Evolutionary conservation across 768 basidiomycete genomes (phyloP), one percentile per base, ranked within the genome.

Genomic region (Mycena rosella): DNA sequence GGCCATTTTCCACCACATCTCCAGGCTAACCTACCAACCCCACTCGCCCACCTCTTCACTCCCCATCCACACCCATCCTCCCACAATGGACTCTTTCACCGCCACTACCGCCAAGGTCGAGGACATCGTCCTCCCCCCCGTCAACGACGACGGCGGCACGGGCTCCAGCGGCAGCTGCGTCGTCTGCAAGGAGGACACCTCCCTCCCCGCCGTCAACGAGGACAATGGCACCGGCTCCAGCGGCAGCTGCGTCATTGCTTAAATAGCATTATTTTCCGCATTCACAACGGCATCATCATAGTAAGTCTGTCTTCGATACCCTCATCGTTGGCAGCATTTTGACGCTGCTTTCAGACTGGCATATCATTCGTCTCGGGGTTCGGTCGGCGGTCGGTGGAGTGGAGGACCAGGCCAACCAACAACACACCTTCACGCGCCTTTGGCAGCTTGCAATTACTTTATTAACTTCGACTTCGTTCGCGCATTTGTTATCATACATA

Each of bases 111-210:
- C 49, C 36, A 52, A 52, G 38, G 24, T 52, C 22, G 60, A 51
- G 60, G 60, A 52, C 49, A 27, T 61, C 49, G 27, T 61, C 58
- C 45, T 59, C 27, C 60, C 60, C 49, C 48, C 60, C 38, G 49
- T 61, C 49, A 61, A 52, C 49, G 60, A 61, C 26, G 60, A 61
- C 60, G 38, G 8, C 48, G n/a, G n/a, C n/a, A n/a, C n/a, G n/a
- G n/a, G n/a, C n/a, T n/a, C n/a, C n/a, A n/a, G n/a, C n/a, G n/a
- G 59, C 48, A 38, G 48, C 22, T 60, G 59, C 47, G 59, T 60
- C 48, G 63, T 65, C 55, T 65, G 63, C 63, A 65, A 65, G 55
- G 63, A 65, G 24, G 63, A 65, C 38, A 57, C 63, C 17, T 40
- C 55, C 47, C 63, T 65, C 63, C 63, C 63, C 2, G 17, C 47